Evolutionary conservation across 352 stramenopile species (phyloP).

Genomic region (Saprolegnia parasitica): DNA sequence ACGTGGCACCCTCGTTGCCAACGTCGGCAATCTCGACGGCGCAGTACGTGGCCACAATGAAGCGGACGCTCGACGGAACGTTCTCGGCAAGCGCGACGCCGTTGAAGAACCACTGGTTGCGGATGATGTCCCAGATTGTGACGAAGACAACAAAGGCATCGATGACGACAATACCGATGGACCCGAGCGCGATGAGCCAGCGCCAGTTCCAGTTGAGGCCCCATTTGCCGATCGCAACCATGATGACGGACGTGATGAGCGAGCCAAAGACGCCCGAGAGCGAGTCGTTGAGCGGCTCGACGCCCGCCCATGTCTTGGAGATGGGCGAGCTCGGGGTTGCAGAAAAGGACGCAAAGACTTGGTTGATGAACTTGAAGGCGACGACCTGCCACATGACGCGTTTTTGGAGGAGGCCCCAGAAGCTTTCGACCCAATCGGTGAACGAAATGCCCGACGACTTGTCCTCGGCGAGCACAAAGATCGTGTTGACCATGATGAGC

Average conservation of each 20-base stretch:
- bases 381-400: conserved; percentile 29
- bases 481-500: conserved; percentile 38
- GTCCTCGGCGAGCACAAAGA: conserved; percentile 49
- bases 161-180: conserved; percentile 37
- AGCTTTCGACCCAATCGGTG: conserved; percentile 19
- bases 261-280: conserved; percentile 45
- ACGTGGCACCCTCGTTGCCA: conserved; percentile 49
- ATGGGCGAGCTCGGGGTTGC: neutral
- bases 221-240: conserved; percentile 41
- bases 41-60: conserved; percentile 48
- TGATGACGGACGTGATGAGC: conserved; percentile 40
- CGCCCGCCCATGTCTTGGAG: neutral
- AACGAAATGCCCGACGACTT: conserved; percentile 37
- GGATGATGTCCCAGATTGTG: conserved; percentile 50
- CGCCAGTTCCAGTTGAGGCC: conserved; percentile 57
- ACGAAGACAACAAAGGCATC: conserved; percentile 42
- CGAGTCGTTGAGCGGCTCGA: conserved; percentile 1
- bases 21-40: conserved; percentile 63
- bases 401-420: conserved; percentile 10
- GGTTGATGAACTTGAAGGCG: conserved; percentile 30
- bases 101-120: conserved; percentile 57
- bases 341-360: neutral
- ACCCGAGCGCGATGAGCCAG: conserved; percentile 38
- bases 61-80: conserved; percentile 47
- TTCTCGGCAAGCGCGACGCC: conserved; percentile 46